Evolutionary conservation across 129 eudicot genomes (phyloP).

Genomic region (Flaveria trinervia): DNA sequence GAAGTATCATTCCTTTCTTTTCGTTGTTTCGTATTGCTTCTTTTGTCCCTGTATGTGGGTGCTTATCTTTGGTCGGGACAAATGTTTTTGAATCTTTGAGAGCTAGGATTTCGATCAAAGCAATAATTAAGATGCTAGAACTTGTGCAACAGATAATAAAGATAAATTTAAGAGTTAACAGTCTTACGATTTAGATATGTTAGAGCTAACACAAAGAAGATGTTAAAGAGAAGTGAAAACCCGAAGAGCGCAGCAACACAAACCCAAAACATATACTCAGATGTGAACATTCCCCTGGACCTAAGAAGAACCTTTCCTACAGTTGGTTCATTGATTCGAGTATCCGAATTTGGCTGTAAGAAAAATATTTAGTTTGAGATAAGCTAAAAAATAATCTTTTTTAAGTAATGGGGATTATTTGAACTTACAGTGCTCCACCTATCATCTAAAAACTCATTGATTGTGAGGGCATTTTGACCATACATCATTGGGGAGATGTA

Average conservation of each 20-base stretch:
- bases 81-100: slow-evolving; percentile 53
- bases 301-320: slow-evolving; percentile 62
- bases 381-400: no score
- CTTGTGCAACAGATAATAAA: neutral
- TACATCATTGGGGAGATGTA: slow-evolving; percentile 82
- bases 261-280: slow-evolving; percentile 70
- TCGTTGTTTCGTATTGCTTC: neutral
- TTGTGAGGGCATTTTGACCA: slow-evolving; percentile 74
- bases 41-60: neutral
- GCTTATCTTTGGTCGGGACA: slow-evolving; percentile 38
- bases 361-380: neutral
- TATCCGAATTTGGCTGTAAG: slow-evolving; percentile 52
- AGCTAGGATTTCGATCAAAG: slow-evolving; percentile 45
- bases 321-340: slow-evolving; percentile 51
- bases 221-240: slow-evolving; percentile 61
- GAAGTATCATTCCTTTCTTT: slow-evolving; percentile 76
- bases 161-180: neutral
- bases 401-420: neutral
- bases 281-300: slow-evolving; percentile 54
- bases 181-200: slow-evolving; percentile 78
- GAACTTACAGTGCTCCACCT: slow-evolving; percentile 78
- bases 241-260: slow-evolving; percentile 62
- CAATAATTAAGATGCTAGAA: slow-evolving; percentile 12
- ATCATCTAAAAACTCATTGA: slow-evolving; percentile 70
- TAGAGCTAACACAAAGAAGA: slow-evolving; percentile 62